Base-by-base conservation (phyloP, 176 grass and related monocot genomes). In the Zizania latifolia region DNA sequence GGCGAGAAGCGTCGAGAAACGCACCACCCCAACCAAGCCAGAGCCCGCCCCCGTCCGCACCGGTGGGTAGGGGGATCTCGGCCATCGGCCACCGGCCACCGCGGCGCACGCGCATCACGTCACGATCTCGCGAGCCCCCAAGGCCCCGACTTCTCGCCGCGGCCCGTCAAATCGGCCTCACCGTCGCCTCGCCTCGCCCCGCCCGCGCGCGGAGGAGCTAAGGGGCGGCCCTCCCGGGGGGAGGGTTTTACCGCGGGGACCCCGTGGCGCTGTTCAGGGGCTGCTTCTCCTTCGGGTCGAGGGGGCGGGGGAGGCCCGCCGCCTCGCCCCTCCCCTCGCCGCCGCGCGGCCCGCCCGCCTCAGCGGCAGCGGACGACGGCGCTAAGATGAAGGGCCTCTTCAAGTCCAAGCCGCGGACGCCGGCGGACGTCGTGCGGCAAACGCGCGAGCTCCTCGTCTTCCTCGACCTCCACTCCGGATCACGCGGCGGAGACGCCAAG, bases 381-480 rank as follows among this genome's bases (percentile, higher is more conserved):
- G 75, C 50, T 34, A 88, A 88, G 83, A 92, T 94, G 95, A 94
- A 94, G 91, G 89, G 86, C 40, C 82, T 99, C 74, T 99, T 99
- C 79, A 94, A 90, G 86, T 86, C 95, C 5, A 99, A 92, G 87
- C 95, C 89, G 50, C 82, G 86, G 82, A 94, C 87, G 41, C 82
- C 92, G 17, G 80, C 92, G 4, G 92, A 94, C 45, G 79, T 99
- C 23, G 95, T 94, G 27, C 77, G 86, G 70, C 89, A 92, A 65
- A 94, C 95, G 67, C 82, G 91, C 35, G 89, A 94, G 50, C 83
- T 92, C 58, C 89, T 99, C 11, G 39, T 90, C 66, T 77, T 81
- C 40, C 17, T 94, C 74, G 92, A 94, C 76, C 37, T 90, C 41
- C 64, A 90, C 19, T 71, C 43, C 38, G 76, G 62, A 53, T 51